A percentile compares a stretch with the other conserved stretches of the same genome.
Conservation (phyloP, 768 basidiomycete species). For the Daedaleopsis nitida region DNA sequence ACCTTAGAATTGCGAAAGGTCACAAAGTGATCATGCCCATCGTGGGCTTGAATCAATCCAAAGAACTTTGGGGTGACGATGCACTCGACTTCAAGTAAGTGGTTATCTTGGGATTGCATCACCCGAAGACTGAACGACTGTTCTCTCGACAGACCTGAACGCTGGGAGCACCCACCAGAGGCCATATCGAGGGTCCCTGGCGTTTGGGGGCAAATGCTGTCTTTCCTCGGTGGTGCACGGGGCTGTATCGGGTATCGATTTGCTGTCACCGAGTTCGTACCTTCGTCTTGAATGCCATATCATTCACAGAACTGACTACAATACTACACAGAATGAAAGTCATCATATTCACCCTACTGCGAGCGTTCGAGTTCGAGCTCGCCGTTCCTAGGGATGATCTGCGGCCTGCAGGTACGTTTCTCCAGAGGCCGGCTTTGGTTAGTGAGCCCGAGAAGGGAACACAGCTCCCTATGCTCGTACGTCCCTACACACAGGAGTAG, state of each 20-base stretch:
- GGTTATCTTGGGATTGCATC: background rate
- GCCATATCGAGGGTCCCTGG: constrained; percentile 51
- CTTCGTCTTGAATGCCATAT: too few relatives aligned
- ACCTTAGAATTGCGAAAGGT: constrained; percentile 25
- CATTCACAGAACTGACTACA: background rate
- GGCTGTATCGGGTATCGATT: constrained; percentile 71
- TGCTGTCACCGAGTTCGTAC: constrained; percentile 55
- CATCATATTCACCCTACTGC: constrained; percentile 33
- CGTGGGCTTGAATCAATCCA: constrained; percentile 50
- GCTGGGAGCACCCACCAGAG: constrained; percentile 54
- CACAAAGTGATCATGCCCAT: constrained; percentile 50
- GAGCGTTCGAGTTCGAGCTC: constrained; percentile 33
- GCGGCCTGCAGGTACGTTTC: constrained; percentile 16
- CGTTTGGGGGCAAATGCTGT: constrained; percentile 58
- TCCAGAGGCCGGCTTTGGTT: constrained; percentile 25
- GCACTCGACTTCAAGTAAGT: constrained; percentile 57
- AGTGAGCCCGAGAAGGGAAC: constrained; percentile 16
- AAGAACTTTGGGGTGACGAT: constrained; percentile 63
- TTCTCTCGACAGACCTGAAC: constrained; percentile 51
- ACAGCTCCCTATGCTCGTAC: constrained; percentile 28
- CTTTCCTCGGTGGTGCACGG: constrained; percentile 64
- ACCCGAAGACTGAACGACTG: background rate
- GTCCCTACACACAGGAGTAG: background rate
- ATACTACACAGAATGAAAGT: constrained; percentile 29
- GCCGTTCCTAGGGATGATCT: constrained; percentile 27